phyloP scores from a whole-genome alignment of 2,329 filamentous ascomycete species.

The Chaetomiaceae sp. region DNA sequence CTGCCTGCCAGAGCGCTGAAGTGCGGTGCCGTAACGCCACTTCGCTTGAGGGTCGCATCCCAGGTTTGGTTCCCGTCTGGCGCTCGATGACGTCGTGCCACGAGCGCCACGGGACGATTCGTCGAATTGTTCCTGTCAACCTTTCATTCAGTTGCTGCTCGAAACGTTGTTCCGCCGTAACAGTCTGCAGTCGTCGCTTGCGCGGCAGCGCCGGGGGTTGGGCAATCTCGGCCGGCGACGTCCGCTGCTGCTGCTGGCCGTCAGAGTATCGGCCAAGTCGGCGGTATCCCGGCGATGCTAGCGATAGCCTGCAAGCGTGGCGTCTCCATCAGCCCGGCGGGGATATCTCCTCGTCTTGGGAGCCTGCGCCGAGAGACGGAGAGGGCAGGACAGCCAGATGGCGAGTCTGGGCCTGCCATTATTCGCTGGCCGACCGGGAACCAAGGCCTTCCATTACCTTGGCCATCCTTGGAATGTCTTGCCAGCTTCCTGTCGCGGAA shows the following conservation, averaged over 20 bases:
- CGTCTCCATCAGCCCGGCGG: slow-evolving; percentile 3
- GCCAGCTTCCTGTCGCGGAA: slow-evolving; percentile 22
- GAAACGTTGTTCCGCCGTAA: neutral
- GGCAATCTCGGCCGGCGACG: too few relatives aligned
- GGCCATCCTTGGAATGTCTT: slow-evolving; percentile 14
- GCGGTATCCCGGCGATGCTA: slow-evolving; percentile 23
- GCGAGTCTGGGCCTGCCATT: neutral
- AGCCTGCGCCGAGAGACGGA: slow-evolving; percentile 11
- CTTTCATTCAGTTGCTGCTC: too few relatives aligned
- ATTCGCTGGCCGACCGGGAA: slow-evolving; percentile 14
- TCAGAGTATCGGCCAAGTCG: slow-evolving; percentile 18
- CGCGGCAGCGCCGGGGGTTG: neutral
- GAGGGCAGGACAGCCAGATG: neutral
- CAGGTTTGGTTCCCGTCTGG: neutral
- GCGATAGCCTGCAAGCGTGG: slow-evolving; percentile 9
- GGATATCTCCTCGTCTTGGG: slow-evolving; percentile 14
- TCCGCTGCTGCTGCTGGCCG: neutral
- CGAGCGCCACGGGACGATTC: neutral
- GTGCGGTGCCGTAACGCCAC: too few relatives aligned
- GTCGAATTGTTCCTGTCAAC: neutral
- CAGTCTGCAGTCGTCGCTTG: neutral
- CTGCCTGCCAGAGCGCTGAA: neutral
- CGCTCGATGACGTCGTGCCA: neutral
- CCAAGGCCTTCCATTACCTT: slow-evolving; percentile 7
- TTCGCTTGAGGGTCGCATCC: too few relatives aligned